These are phyloP conservation scores for Trichoderma gamsii DNA, from an alignment of 495 filamentous ascomycete species.

Conservation along the genomic window DNA sequence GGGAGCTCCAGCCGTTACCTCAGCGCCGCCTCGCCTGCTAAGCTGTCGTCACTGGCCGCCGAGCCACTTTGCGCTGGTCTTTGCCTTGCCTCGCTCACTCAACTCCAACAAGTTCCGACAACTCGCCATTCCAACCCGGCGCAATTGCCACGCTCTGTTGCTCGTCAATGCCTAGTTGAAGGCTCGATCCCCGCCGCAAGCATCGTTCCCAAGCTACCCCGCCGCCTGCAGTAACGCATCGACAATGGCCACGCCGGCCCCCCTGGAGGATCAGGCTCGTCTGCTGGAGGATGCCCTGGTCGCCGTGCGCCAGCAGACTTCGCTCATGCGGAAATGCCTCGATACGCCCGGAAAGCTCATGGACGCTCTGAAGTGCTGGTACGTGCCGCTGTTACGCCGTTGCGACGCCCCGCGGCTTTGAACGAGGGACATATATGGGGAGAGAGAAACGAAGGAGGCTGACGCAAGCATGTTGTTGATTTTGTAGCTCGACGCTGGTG, in stretches of 20 bases:
- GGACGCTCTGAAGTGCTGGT: constrained; percentile 99
- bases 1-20: neutral
- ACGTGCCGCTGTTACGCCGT: constrained; percentile 24
- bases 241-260: constrained; percentile 54
- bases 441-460: constrained; percentile 17
- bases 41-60: constrained; percentile 13
- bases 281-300: constrained; percentile 94
- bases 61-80: constrained; percentile 7
- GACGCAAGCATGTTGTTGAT: constrained; percentile 12
- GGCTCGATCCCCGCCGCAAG: neutral
- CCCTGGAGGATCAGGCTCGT: constrained; percentile 84
- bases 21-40: neutral
- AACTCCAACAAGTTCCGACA: neutral
- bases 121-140: neutral
- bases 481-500: constrained; percentile 81
- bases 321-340: constrained; percentile 93
- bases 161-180: neutral
- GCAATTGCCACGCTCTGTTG: constrained; percentile 31
- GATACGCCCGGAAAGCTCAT: constrained; percentile 98
- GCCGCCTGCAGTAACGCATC: neutral
- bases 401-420: neutral
- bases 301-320: constrained; percentile 92
- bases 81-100: neutral
- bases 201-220: constrained; percentile 15
- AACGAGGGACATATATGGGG: neutral